A percentile compares a stretch with the other conserved stretches of the same genome.
phyloP scores from a whole-genome alignment of 768 basidiomycete species.

The Dacryopinax spathularia region DNA sequence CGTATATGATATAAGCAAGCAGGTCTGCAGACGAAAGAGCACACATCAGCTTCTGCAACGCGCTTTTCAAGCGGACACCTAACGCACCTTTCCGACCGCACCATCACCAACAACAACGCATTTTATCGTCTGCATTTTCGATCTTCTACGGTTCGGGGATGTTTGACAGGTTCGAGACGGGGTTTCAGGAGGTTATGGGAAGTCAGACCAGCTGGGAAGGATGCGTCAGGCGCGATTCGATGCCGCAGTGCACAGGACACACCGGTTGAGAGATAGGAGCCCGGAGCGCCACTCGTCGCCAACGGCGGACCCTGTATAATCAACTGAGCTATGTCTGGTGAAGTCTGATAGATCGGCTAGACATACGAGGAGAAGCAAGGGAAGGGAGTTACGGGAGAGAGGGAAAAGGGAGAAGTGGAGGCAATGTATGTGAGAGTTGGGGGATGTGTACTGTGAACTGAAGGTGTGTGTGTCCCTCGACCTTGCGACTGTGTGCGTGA shows the following conservation, averaged over 20 bases:
- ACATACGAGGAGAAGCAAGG: neutral
- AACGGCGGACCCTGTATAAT: constrained; percentile 1
- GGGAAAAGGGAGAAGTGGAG: neutral
- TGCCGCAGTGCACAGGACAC: neutral
- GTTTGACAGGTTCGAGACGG: neutral
- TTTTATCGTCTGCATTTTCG: constrained; percentile 85
- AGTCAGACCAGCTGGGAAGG: neutral
- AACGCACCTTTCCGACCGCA: constrained; percentile 87
- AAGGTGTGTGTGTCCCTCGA: too few species aligned
- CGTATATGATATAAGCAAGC: constrained; percentile 91
- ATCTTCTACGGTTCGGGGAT: neutral
- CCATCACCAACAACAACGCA: constrained; percentile 96
- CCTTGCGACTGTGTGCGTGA: neutral
- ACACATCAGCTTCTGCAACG: neutral
- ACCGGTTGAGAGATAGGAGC: constrained; percentile 3
- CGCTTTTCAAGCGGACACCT: neutral
- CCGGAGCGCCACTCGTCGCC: constrained; percentile 1
- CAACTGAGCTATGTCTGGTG: neutral
- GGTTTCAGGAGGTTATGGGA: neutral
- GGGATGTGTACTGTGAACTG: neutral
- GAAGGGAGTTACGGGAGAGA: neutral
- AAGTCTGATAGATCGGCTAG: neutral
- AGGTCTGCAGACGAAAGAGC: constrained; percentile 47
- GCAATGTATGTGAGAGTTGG: neutral
- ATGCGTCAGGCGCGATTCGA: neutral